Evolutionary conservation across 805 yeast species (phyloP), one percentile per base, ranked within the genome.

Genomic region (Pichia cabralensis): DNA sequence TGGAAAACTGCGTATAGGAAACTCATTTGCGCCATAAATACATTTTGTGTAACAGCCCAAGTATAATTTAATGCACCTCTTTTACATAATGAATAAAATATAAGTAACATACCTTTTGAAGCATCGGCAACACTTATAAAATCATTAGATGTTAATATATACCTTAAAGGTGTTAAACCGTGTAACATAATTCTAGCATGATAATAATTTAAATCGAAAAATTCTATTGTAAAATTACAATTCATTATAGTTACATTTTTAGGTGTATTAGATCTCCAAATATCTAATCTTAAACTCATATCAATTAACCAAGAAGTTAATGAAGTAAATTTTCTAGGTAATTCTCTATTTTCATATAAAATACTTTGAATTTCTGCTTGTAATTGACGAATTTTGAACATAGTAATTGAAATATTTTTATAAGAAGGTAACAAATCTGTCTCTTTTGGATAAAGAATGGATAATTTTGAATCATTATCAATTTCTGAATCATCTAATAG

Each of bases 11-110:
- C 71, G 51, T 81, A 85, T 28, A 86, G 61, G 46, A 75, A 85
- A 1, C 95, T 80, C 19, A 89, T 80, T 1, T 94, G 94, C 0
- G 95, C 88, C 80, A 82, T 79, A 52, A 84, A 84, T 35, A 84
- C 61, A 51, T 84, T 85, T 53, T 85, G 94, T 3, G 84, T 88
- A 0, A 94, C 92, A 2, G 86, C 88, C 96, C 96, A 86, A 0
- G 95, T 83, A 55, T 82, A 86, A 54, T 84, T 84, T 40, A 85
- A 67, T 30, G 71, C 63, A 46, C 70, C 71, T 20, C 65, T 65
- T n/a, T 61, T 54, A 44, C 69, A 71, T 25, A 86, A 58, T 33
- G 69, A 70, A 32, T 68, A 60, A 52, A 82, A 86, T 21, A 76
- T 68, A 22, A 64, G 59, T 34, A 85, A 77, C 23, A 84, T 69